These are phyloP conservation scores for Davidsoniella virescens DNA, from an alignment of 2,329 filamentous ascomycete species.

Conservation along the genomic window DNA sequence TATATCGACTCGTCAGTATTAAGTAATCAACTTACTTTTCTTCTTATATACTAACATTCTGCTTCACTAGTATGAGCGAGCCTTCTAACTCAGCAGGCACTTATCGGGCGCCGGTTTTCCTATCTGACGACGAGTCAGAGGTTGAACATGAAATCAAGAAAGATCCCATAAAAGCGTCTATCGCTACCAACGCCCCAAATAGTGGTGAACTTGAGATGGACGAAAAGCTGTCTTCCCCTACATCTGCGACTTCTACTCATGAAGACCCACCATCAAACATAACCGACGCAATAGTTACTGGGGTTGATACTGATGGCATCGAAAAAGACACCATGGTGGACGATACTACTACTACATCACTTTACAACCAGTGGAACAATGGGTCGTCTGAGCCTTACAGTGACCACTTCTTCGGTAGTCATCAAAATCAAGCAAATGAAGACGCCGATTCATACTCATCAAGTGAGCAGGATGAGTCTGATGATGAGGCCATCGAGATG, in stretches of 20 bases:
- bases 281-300: no score
- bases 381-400: not conserved
- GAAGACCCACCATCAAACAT: not conserved
- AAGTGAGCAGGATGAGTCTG: not conserved
- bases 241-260: not conserved
- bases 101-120: slow-evolving; percentile 4
- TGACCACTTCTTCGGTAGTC: not conserved
- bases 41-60: not conserved
- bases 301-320: not conserved
- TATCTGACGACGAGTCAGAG: slow-evolving; percentile 10
- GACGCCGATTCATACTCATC: not conserved
- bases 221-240: not conserved
- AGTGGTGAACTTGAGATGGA: not conserved
- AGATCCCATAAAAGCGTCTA: not conserved
- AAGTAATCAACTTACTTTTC: not conserved
- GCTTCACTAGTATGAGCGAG: not conserved
- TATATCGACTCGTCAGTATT: not conserved
- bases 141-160: not conserved
- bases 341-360: no score
- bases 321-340: no score
- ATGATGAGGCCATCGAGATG: not conserved
- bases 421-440: not conserved
- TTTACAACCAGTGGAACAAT: not conserved
- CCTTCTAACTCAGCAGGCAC: not conserved
- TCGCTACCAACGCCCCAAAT: not conserved